phyloP scores from a whole-genome alignment of 108 stramenopile genomes.

The Stephanodiscus minutulus region DNA sequence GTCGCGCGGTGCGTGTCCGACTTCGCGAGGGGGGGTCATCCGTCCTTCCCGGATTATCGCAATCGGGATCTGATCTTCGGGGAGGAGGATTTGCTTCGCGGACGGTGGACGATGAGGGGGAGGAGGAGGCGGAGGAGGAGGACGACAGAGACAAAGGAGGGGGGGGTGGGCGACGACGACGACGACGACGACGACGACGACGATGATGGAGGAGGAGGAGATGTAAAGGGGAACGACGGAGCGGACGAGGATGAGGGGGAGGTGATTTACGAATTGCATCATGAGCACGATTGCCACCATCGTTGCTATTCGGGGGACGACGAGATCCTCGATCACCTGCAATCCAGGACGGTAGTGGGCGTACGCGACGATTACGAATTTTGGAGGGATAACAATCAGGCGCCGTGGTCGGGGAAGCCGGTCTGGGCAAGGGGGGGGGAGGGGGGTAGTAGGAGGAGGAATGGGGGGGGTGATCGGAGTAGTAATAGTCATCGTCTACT shows the following conservation, averaged over 20 bases:
- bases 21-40: constrained; percentile 80
- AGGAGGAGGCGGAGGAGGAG: too few relatives aligned
- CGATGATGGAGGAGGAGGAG: background rate
- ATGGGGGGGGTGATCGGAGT: background rate
- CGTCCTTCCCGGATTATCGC: constrained; percentile 60
- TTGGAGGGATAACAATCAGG: constrained; percentile 63
- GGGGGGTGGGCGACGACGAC: background rate
- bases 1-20: constrained; percentile 62
- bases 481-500: background rate
- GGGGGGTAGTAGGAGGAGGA: constrained; percentile 54
- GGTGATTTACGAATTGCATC: constrained; percentile 28
- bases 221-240: background rate
- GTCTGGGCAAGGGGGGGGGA: constrained; percentile 73
- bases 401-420: constrained; percentile 83
- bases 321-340: constrained; percentile 57
- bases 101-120: constrained; percentile 56
- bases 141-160: constrained; percentile 7
- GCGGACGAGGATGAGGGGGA: background rate
- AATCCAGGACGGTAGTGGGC: constrained; percentile 59
- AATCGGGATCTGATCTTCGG: constrained; percentile 54
- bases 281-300: background rate
- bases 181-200: constrained; percentile 1
- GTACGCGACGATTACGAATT: constrained; percentile 81
- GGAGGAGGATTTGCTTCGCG: constrained; percentile 47
- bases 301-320: constrained; percentile 71